Evolutionary conservation across 352 stramenopile genomes (phyloP), one percentile per base, ranked within the genome.

Genomic region (Phytopythium helicoides): DNA sequence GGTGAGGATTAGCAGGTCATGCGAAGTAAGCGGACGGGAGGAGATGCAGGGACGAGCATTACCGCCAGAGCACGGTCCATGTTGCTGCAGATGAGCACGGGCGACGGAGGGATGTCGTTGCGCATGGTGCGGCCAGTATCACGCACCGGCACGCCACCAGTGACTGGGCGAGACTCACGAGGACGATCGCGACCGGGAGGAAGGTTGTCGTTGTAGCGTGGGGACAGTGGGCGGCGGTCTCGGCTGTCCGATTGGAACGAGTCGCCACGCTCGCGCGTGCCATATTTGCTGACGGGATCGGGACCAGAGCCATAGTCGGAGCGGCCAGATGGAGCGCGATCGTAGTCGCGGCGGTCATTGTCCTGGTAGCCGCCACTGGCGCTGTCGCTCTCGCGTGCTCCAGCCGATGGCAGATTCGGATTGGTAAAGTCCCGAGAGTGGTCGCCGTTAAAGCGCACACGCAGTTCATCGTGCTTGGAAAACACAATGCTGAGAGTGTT

Each of bases 401-500:
- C 77, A 1, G 67, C 25, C 6, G n/a, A n/a, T n/a, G 83, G 78
- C n/a, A 93, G 55, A 47, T 84, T 76, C 19, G 80, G 83, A 35
- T 93, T 90, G 31, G 74, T 89, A 38, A 72, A 93, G 61, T 93
- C 83, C 0, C 74, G 68, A 16, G 77, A 89, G 36, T 70, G 68
- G 25, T 90, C 80, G 56, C 80, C 81, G 64, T 93, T 93, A 58
- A 77, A 93, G 31, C 81, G 80, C 41, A 93, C 83, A 10, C 59
- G 70, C 28, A 93, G 68, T 50, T 89, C 77, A 1, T 70, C 53
- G 45, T 91, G 81, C 22, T 73, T 76, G 12, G 80, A 91, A 56
- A 91, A 91, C 15, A 86, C 74, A 40, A 93, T 88, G 52, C 72
- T 82, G 34, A 93, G 75, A 61, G 74, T 76, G 58, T 93, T 93